Conservation (phyloP, 768 basidiomycete species). For the Russula vinacea region DNA sequence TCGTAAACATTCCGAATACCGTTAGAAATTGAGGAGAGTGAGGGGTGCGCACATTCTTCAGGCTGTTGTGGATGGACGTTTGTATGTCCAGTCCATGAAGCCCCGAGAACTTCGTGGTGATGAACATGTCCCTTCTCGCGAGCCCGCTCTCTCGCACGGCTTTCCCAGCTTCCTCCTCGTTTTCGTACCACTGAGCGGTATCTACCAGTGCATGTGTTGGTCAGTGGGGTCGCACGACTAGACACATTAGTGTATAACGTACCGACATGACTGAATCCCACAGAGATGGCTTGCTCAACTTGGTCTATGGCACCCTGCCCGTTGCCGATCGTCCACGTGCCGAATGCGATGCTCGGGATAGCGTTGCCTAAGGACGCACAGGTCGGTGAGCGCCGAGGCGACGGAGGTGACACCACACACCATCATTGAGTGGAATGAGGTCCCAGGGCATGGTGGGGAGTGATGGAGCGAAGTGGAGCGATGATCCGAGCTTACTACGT, state of each 20-base stretch:
- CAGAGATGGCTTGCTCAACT: slow-evolving; percentile 59
- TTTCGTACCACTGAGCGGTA: slow-evolving; percentile 59
- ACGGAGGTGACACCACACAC: slow-evolving; percentile 36
- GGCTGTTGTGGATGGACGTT: slow-evolving; percentile 54
- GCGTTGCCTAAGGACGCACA: slow-evolving; percentile 38
- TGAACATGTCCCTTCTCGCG: slow-evolving; percentile 52
- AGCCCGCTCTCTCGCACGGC: slow-evolving; percentile 53
- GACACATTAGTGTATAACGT: not conserved
- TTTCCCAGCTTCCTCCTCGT: slow-evolving; percentile 55
- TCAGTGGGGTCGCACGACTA: not conserved
- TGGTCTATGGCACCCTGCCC: slow-evolving; percentile 51
- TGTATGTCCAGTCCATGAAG: slow-evolving; percentile 48
- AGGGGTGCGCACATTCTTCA: slow-evolving; percentile 48
- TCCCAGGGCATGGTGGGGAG: slow-evolving; percentile 55
- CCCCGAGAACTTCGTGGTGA: slow-evolving; percentile 67
- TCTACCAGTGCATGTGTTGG: slow-evolving; percentile 40
- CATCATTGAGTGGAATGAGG: slow-evolving; percentile 56
- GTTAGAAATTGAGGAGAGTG: not conserved
- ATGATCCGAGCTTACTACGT: not conserved
- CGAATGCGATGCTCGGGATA: slow-evolving; percentile 56
- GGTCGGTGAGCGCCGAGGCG: not conserved
- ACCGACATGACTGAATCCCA: slow-evolving; percentile 65
- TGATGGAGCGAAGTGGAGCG: not conserved
- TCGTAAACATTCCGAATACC: not conserved
- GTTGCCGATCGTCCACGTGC: slow-evolving; percentile 63